These are phyloP conservation scores for Phytopythium helicoides DNA, from an alignment of 352 stramenopile genomes.

Conservation along the genomic window DNA sequence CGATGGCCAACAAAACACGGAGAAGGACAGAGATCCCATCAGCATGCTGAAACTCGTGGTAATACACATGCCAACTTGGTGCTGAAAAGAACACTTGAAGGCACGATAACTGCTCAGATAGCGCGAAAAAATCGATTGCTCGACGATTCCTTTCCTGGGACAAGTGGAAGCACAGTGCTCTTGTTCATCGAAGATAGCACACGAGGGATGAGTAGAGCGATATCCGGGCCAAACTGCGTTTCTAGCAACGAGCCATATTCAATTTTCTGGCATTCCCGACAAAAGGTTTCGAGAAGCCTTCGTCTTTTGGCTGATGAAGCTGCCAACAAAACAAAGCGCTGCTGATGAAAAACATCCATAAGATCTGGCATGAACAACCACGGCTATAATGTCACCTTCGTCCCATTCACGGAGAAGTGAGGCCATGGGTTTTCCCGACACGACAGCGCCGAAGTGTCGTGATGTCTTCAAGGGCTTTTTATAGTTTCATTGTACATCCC, in stretches of 20 bases:
- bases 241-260: constrained; percentile 28
- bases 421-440: constrained; percentile 28
- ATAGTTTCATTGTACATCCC: too few species aligned
- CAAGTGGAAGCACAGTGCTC: constrained; percentile 7
- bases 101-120: constrained; percentile 47
- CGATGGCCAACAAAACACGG: constrained; percentile 27
- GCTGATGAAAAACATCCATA: not conserved
- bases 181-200: constrained; percentile 73
- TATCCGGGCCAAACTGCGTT: constrained; percentile 35
- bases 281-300: constrained; percentile 55
- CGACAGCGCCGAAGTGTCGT: not conserved
- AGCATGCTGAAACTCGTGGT: constrained; percentile 51
- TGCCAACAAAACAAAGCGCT: constrained; percentile 8
- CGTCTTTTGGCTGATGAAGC: constrained; percentile 49
- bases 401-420: constrained; percentile 64
- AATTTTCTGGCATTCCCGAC: constrained; percentile 19
- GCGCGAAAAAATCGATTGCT: constrained; percentile 15
- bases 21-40: constrained; percentile 49
- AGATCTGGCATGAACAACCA: not conserved
- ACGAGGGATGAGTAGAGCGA: constrained; percentile 57
- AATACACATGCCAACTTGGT: constrained; percentile 32
- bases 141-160: not conserved
- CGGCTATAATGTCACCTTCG: too few species aligned
- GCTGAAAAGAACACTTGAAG: constrained; percentile 50
- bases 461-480: too few species aligned